Evolutionary conservation across 139 green algal genomes (phyloP).

Genomic region (Picochlorum costavermella): DNA sequence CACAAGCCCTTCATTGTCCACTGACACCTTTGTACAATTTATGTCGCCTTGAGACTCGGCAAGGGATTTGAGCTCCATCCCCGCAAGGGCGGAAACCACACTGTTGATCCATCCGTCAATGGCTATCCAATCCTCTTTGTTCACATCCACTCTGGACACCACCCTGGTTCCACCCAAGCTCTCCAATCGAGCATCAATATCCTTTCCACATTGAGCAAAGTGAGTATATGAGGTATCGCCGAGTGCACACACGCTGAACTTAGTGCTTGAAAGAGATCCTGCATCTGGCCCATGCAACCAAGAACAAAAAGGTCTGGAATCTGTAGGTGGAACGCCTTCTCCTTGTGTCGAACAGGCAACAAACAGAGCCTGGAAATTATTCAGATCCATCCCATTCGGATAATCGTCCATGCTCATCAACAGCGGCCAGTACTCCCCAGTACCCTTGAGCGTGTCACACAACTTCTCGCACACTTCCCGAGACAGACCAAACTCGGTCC

Average conservation of each 20-base stretch:
- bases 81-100: conserved; percentile 33
- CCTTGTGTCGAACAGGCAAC: conserved; percentile 82
- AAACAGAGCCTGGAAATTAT: conserved; percentile 48
- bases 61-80: conserved; percentile 34
- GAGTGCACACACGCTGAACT: conserved; percentile 68
- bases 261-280: conserved; percentile 26
- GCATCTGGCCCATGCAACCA: conserved; percentile 55
- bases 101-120: conserved; percentile 62
- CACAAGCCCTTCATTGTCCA: conserved; percentile 7
- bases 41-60: conserved; percentile 27
- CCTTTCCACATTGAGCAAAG: conserved; percentile 75
- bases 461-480: conserved; percentile 79
- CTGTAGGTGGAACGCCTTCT: conserved; percentile 75
- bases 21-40: conserved; percentile 12
- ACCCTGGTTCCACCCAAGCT: conserved; percentile 36
- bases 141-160: conserved; percentile 45
- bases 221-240: conserved; percentile 80
- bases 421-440: conserved; percentile 41
- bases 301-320: conserved; percentile 75
- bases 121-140: conserved; percentile 71
- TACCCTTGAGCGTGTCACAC: conserved; percentile 21
- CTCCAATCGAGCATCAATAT: conserved; percentile 53
- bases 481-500: conserved; percentile 82
- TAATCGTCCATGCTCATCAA: conserved; percentile 73
- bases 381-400: conserved; percentile 41